Evolutionary conservation across 371 early-diverging fungal genomes (phyloP).

Genomic region (Choanephora cucurbitarum): DNA sequence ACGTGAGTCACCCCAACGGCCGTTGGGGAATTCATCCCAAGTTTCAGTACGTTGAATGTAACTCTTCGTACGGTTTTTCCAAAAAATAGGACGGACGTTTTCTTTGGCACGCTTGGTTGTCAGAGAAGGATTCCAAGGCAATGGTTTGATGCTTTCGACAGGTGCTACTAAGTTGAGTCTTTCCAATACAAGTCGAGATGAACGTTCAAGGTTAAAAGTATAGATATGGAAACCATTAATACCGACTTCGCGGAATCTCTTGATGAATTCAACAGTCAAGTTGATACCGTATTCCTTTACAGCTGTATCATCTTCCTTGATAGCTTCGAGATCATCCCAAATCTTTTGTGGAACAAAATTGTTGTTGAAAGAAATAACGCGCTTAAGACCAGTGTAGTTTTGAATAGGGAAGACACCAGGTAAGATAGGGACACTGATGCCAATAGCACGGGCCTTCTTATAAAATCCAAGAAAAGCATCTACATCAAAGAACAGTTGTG

Average conservation of each 20-base stretch:
- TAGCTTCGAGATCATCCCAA: conserved; percentile 82
- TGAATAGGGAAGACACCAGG: conserved; percentile 97
- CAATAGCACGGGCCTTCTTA: conserved; percentile 71
- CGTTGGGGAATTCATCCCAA: conserved; percentile 99
- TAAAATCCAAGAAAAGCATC: conserved; percentile 83
- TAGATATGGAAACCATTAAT: conserved; percentile 80
- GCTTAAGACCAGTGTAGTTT: conserved; percentile 83
- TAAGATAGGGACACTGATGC: conserved; percentile 88
- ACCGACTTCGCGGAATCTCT: conserved; percentile 71
- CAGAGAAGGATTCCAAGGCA: conserved; percentile 56
- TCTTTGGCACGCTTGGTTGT: conserved; percentile 87
- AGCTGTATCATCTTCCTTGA: conserved; percentile 95
- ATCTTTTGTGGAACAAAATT: conserved; percentile 86
- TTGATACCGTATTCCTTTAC: conserved; percentile 93
- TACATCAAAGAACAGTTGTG: conserved; percentile 93
- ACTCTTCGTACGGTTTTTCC: conserved; percentile 92
- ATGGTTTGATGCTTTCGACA: conserved; percentile 76
- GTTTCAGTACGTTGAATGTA: conserved; percentile 92
- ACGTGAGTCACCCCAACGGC: conserved; percentile 96
- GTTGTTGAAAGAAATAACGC: conserved; percentile 85
- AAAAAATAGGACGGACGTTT: conserved; percentile 96
- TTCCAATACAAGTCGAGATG: conserved; percentile 86
- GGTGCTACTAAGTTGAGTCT: conserved; percentile 76
- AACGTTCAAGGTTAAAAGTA: conserved; percentile 90
- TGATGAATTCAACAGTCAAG: conserved; percentile 81